A percentile compares a stretch with the other conserved stretches of the same genome.
Evolutionary conservation across 805 yeast genomes (phyloP).

Genomic region (Kuraishia molischiana): DNA sequence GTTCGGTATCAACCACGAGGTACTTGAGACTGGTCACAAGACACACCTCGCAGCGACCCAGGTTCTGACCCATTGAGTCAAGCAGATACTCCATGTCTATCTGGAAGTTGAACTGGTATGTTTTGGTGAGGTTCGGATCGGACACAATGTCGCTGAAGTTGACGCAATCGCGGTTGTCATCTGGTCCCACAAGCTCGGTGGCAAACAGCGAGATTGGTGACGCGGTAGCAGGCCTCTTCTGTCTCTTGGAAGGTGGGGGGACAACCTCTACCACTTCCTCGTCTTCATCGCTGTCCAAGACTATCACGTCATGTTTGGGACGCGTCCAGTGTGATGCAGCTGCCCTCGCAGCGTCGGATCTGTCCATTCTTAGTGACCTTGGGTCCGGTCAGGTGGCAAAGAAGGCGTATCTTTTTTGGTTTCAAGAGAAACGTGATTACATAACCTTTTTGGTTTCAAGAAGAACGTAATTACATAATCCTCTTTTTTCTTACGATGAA

Average conservation of each 20-base stretch:
- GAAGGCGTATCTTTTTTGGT: no score
- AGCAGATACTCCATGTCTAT: constrained; percentile 18
- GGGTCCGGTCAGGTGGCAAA: no score
- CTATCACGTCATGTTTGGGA: not conserved
- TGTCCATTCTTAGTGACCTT: no score
- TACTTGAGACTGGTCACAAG: not conserved
- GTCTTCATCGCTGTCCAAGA: not conserved
- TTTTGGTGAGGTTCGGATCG: constrained; percentile 10
- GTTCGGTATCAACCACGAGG: not conserved
- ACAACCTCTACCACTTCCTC: not conserved
- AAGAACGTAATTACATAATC: no score
- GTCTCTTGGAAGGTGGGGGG: not conserved
- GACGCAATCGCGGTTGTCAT: constrained; percentile 17
- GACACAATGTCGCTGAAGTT: constrained; percentile 16
- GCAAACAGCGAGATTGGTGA: not conserved
- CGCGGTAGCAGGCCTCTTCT: not conserved
- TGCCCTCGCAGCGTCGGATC: not conserved
- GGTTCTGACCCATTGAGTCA: constrained; percentile 1
- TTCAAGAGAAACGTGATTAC: no score
- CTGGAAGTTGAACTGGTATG: constrained; percentile 23
- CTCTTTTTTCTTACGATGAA: no score
- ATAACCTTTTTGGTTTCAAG: no score
- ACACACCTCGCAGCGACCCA: not conserved
- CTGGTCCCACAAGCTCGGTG: not conserved
- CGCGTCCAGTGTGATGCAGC: not conserved